A percentile compares a stretch with the other conserved stretches of the same genome.
Conservation (phyloP, 2,329 filamentous ascomycete genomes). For the Colletotrichum plurivorum region DNA sequence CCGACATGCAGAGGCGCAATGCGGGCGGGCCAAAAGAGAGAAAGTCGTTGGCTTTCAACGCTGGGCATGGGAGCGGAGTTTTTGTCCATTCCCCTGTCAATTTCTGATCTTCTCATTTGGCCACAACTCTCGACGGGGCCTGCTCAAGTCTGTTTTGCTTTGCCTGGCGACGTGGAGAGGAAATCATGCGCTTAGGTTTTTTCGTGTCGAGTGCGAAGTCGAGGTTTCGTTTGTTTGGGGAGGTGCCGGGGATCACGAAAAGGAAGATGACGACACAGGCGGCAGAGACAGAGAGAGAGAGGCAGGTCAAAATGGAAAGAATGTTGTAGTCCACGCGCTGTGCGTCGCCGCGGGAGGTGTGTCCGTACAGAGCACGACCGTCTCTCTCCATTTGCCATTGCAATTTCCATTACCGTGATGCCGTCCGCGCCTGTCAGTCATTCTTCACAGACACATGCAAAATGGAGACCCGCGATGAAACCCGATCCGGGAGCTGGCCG, state of each 20-base stretch:
- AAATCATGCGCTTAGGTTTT: not conserved
- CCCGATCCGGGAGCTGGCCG: not conserved
- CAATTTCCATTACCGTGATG: not conserved
- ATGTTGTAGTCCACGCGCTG: too few relatives aligned
- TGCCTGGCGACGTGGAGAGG: not conserved
- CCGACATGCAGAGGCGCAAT: slow-evolving; percentile 35
- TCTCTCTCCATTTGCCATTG: not conserved
- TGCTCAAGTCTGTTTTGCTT: slow-evolving; percentile 18
- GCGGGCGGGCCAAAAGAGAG: slow-evolving; percentile 34
- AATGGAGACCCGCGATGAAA: not conserved
- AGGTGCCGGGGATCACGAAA: too few relatives aligned
- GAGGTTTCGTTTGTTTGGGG: too few relatives aligned
- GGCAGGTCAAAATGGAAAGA: too few relatives aligned
- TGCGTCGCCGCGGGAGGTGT: too few relatives aligned
- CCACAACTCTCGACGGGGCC: slow-evolving; percentile 3
- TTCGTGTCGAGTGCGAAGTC: too few relatives aligned
- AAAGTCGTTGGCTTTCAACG: slow-evolving; percentile 30
- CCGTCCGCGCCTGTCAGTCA: not conserved
- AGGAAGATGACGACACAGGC: too few relatives aligned
- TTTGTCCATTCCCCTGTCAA: not conserved
- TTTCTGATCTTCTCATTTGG: slow-evolving; percentile 10
- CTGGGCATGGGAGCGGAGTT: slow-evolving; percentile 38
- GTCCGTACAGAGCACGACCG: not conserved
- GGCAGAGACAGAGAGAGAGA: too few relatives aligned
- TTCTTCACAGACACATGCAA: not conserved